Conservation (phyloP, 2,329 filamentous ascomycete species). For the Penicillium psychrosexuale region DNA sequence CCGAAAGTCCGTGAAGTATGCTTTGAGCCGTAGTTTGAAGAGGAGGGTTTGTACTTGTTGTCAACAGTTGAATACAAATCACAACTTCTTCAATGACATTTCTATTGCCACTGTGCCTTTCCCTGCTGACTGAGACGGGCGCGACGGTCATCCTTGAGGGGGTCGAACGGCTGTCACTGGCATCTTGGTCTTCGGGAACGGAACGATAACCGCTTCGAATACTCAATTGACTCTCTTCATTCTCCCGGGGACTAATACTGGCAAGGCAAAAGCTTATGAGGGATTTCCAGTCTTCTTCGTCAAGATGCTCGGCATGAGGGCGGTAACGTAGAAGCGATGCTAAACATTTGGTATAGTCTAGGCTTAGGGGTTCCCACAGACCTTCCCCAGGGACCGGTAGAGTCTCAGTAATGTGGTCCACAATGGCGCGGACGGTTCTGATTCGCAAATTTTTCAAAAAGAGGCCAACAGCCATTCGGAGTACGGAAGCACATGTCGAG, state of each 20-base stretch:
- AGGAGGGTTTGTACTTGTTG: conserved; percentile 66
- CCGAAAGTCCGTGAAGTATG: conserved; percentile 56
- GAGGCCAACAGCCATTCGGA: conserved; percentile 69
- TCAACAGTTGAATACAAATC: conserved; percentile 63
- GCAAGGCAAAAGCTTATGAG: conserved; percentile 68
- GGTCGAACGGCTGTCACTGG: conserved; percentile 28
- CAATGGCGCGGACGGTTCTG: conserved; percentile 73
- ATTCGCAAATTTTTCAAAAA: conserved; percentile 65
- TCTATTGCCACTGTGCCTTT: conserved; percentile 29
- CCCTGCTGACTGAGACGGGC: conserved; percentile 26
- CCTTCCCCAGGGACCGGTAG: conserved; percentile 61
- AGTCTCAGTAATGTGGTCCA: conserved; percentile 77
- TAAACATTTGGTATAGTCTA: conserved; percentile 77
- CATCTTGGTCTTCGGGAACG: conserved; percentile 27
- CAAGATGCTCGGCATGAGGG: conserved; percentile 76
- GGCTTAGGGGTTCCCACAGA: conserved; percentile 66
- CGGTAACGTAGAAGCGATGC: conserved; percentile 66
- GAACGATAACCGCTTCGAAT: conserved; percentile 28
- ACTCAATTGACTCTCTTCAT: conserved; percentile 30
- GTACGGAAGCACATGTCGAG: conserved; percentile 64
- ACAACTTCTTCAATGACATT: conserved; percentile 55
- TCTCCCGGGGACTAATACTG: conserved; percentile 48
- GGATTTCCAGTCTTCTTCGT: conserved; percentile 63
- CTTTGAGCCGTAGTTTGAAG: conserved; percentile 55
- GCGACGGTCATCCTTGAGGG: conserved; percentile 31